Conservation (phyloP, 73 alveolate genomes). For the Symbiodinium natans region DNA sequence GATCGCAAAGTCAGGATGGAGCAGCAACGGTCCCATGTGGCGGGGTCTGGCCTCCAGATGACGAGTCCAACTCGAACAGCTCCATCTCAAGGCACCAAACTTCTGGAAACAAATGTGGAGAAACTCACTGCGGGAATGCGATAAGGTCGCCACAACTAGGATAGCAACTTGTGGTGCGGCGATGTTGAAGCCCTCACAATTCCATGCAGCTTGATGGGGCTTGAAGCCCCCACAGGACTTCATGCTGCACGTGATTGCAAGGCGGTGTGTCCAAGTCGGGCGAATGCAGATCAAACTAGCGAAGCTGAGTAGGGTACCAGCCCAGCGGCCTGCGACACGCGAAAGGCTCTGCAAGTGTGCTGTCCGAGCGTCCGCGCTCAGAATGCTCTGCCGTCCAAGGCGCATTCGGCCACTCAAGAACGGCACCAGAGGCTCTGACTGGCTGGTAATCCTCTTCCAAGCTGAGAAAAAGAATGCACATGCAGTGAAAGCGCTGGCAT, state of each 20-base stretch:
- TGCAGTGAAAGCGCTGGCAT: too few species aligned
- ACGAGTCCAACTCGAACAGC: slow-evolving; percentile 50
- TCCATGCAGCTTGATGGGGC: too few species aligned
- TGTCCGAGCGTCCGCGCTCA: too few species aligned
- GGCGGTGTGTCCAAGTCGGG: too few species aligned
- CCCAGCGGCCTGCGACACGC: neutral
- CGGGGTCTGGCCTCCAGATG: slow-evolving; percentile 42
- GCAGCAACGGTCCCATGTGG: too few species aligned
- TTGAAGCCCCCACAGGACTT: too few species aligned
- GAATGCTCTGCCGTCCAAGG: neutral
- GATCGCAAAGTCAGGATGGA: neutral
- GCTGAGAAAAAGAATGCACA: neutral
- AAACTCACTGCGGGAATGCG: neutral
- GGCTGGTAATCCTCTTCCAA: slow-evolving; percentile 33
- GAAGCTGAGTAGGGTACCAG: neutral
- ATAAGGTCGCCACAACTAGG: slow-evolving; percentile 27
- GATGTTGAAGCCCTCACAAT: slow-evolving; percentile 60
- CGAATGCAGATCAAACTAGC: too few species aligned
- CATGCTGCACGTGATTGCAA: too few species aligned
- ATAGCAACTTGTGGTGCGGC: slow-evolving; percentile 55
- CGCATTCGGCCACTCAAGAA: slow-evolving; percentile 48
- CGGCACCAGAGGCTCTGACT: slow-evolving; percentile 37
- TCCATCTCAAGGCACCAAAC: slow-evolving; percentile 4
- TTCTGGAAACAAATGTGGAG: neutral
- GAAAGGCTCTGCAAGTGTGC: neutral